phyloP scores from a whole-genome alignment of 2,329 filamentous ascomycete genomes.

The Apiospora sp. region DNA sequence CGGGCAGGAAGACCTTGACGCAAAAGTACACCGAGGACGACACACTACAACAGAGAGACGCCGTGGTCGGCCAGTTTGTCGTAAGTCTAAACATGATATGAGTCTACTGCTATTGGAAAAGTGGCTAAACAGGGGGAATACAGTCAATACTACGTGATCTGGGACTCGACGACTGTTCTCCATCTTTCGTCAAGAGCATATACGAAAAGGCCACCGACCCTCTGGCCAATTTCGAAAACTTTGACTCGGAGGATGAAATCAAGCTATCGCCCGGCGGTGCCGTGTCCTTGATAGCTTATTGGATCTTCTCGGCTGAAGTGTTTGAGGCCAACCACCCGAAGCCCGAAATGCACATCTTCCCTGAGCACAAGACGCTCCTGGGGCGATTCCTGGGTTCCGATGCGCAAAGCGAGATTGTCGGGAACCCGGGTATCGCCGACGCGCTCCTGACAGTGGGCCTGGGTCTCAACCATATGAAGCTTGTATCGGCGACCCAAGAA shows the following conservation, averaged over 20 bases:
- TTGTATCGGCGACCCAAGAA: constrained; percentile 47
- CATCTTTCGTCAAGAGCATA: constrained; percentile 55
- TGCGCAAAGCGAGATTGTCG: constrained; percentile 56
- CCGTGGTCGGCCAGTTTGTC: constrained; percentile 75
- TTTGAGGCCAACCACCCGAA: constrained; percentile 64
- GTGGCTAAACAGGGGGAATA: not conserved
- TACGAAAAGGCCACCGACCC: constrained; percentile 55
- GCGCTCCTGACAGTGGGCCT: constrained; percentile 66
- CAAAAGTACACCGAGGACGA: constrained; percentile 72
- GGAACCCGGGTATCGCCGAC: constrained; percentile 64
- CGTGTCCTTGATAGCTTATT: constrained; percentile 67
- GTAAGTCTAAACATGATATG: constrained; percentile 51
- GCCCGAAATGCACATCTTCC: constrained; percentile 66
- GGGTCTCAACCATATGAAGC: constrained; percentile 62
- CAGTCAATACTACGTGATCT: constrained; percentile 71
- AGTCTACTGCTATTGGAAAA: constrained; percentile 27
- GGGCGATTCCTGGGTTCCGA: constrained; percentile 61
- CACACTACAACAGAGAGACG: constrained; percentile 66
- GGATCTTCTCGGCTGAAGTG: constrained; percentile 67
- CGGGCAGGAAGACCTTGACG: constrained; percentile 66
- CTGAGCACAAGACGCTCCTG: constrained; percentile 64
- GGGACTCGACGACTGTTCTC: constrained; percentile 57
- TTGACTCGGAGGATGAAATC: constrained; percentile 58
- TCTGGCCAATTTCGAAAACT: constrained; percentile 56
- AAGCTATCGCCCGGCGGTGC: constrained; percentile 66